phyloP scores from a whole-genome alignment of 768 basidiomycete species.

The Suillus alpinus region DNA sequence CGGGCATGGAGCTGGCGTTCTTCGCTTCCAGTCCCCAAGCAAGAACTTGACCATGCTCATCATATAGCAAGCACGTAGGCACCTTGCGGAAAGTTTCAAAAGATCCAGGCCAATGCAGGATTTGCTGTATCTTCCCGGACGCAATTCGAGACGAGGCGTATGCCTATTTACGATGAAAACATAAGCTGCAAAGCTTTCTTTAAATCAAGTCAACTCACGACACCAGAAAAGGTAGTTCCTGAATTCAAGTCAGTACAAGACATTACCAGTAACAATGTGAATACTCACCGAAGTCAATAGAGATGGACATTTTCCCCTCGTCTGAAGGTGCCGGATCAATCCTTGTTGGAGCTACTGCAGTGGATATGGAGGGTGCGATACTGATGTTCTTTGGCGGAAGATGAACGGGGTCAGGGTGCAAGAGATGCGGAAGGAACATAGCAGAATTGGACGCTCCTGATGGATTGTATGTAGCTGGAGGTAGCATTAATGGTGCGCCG shows the following conservation, averaged over 20 bases:
- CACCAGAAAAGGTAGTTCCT: constrained; percentile 89
- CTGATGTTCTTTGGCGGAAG: constrained; percentile 15
- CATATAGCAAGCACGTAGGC: constrained; percentile 83
- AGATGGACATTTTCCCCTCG: constrained; percentile 79
- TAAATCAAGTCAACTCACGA: constrained; percentile 50
- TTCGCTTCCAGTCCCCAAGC: constrained; percentile 91
- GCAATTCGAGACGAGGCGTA: constrained; percentile 85
- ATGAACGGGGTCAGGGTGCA: constrained; percentile 30
- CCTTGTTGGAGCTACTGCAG: constrained; percentile 12
- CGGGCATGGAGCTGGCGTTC: constrained; percentile 66
- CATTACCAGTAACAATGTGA: not conserved
- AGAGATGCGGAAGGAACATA: constrained; percentile 13
- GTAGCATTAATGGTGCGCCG: constrained; percentile 1
- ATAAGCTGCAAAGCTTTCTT: not conserved
- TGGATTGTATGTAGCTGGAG: not conserved
- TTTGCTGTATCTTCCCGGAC: constrained; percentile 77
- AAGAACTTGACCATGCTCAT: constrained; percentile 66
- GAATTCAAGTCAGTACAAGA: constrained; percentile 1
- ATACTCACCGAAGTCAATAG: constrained; percentile 78
- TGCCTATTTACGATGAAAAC: constrained; percentile 44
- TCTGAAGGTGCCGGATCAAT: constrained; percentile 34
- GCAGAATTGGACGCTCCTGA: not conserved
- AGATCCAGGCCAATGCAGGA: constrained; percentile 82
- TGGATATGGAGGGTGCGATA: constrained; percentile 22
- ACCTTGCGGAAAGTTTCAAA: constrained; percentile 85